These are phyloP conservation scores for Polytrichum formosum DNA, from an alignment of 225 moss, liverwort and hornwort genomes.

Conservation along the genomic window DNA sequence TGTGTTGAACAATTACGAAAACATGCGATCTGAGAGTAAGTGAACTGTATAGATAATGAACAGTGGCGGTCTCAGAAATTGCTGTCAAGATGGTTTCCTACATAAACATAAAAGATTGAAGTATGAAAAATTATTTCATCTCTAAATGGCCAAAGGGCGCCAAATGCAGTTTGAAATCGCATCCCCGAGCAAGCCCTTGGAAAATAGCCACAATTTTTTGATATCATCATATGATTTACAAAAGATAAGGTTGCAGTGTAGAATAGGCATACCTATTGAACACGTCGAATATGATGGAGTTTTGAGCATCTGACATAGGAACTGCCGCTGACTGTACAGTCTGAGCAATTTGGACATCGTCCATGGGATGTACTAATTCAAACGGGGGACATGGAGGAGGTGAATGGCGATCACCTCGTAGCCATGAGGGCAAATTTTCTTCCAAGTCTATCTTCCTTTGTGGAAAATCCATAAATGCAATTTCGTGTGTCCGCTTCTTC, in stretches of 20 bases:
- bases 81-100: too few relatives aligned
- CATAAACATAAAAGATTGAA: too few relatives aligned
- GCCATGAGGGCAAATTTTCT: not conserved
- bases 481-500: not conserved
- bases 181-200: too few relatives aligned
- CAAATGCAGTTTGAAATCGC: too few relatives aligned
- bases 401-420: not conserved
- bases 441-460: not conserved
- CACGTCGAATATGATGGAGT: not conserved
- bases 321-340: not conserved
- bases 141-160: too few relatives aligned
- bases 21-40: too few relatives aligned
- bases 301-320: not conserved
- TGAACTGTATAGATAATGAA: too few relatives aligned
- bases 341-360: not conserved
- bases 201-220: too few relatives aligned
- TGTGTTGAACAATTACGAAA: too few relatives aligned
- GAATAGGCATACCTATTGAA: not conserved
- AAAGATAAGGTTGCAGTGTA: not conserved
- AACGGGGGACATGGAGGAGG: not conserved
- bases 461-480: constrained; percentile 1
- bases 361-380: not conserved
- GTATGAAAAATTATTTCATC: too few relatives aligned
- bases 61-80: too few relatives aligned
- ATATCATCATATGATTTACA: too few relatives aligned